Base-by-base conservation (phyloP, 768 basidiomycete species). In the Leccinellum albellum region DNA sequence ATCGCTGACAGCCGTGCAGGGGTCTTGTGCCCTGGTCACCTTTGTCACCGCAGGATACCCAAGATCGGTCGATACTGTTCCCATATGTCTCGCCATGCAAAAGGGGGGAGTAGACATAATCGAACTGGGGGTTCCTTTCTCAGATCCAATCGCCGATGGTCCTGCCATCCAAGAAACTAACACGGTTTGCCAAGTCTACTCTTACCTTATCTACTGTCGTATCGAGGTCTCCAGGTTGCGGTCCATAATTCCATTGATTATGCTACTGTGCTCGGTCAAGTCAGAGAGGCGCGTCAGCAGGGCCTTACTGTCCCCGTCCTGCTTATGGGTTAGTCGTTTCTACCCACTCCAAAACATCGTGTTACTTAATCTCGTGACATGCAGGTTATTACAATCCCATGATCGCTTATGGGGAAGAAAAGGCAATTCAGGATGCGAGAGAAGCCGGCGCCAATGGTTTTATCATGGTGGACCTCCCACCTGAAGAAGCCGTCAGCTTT, bases 1-100 rank as follows among this genome's bases (percentile, higher is more conserved):
- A n/a, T 5, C 20, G 24, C 55, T 68, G 5, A 71, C 42, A 31
- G 8, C 44, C 2, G 21, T 9, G 24, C 56, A 70, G 67, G 66
- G 81, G 29, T 66, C 66, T 23, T 81, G 86, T 49, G 87, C 84
- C 6, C 75, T 92, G 53, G 81, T 93, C 62, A 91, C 95, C 33
- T 99, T 97, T 74, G 79, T 98, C 64, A 99, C 96, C 21, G 95
- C 95, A 46, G 96, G 96, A 14, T 98, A 87, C 74, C 96, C 96
- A 26, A 83, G 77, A 8, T 71, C 74, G 53, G 77, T 85, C 67
- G 88, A 89, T 56, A 98, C 96, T 0, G 91, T 96, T 12, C 86
- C 91, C 2, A 80, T 94, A 57, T 72, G 98, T 78, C 82, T 98
- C 33, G 90, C 91, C 24, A 91, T 99, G 86, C 89, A 98, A 72